Conservation (phyloP, 2,329 filamentous ascomycete genomes). For the Eurotiales sp. region DNA sequence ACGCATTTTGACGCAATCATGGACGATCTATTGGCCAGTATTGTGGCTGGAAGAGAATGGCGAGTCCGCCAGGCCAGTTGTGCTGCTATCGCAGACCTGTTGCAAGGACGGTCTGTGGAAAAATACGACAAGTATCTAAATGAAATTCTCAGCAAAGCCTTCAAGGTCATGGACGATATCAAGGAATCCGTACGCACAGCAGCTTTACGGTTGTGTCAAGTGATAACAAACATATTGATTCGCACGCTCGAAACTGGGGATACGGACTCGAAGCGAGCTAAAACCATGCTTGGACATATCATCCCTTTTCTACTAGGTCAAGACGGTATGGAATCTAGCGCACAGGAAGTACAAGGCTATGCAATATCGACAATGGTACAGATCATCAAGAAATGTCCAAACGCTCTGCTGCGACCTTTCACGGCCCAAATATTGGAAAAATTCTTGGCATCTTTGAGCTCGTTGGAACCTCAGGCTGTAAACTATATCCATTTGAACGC, state of each 20-base stretch:
- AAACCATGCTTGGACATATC: constrained; percentile 77
- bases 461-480: constrained; percentile 80
- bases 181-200: constrained; percentile 83
- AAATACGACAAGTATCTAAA: constrained; percentile 82
- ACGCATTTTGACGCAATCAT: constrained; percentile 85
- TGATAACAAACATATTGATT: constrained; percentile 78
- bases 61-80: constrained; percentile 89
- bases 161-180: constrained; percentile 94
- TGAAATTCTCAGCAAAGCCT: constrained; percentile 77
- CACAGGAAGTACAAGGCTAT: constrained; percentile 81
- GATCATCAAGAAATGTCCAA: constrained; percentile 79
- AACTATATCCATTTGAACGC: constrained; percentile 93
- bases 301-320: constrained; percentile 87
- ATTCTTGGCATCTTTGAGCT: constrained; percentile 76
- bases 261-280: constrained; percentile 59
- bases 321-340: constrained; percentile 83
- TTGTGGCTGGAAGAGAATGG: constrained; percentile 83
- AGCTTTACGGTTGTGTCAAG: constrained; percentile 76
- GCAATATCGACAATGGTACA: constrained; percentile 79
- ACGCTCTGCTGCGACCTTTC: constrained; percentile 73
- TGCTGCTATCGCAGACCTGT: constrained; percentile 79
- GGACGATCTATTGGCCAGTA: constrained; percentile 77
- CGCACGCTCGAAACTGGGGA: constrained; percentile 79
- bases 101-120: constrained; percentile 71
- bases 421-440: constrained; percentile 77